phyloP scores from a whole-genome alignment of 139 green algal species.

The Closterium sp. region DNA sequence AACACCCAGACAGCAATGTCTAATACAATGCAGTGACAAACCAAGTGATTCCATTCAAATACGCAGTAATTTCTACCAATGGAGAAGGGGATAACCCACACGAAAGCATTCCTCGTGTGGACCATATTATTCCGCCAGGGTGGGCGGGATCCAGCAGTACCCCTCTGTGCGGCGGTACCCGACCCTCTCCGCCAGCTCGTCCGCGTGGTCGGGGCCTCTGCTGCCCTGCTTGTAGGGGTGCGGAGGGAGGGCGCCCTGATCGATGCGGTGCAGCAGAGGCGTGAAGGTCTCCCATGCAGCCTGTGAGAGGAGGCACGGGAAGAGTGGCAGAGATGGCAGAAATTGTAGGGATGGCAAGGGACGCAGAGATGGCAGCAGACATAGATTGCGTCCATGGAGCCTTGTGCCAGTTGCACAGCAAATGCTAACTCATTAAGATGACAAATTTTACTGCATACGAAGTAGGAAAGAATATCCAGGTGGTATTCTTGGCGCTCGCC shows the following conservation, averaged over 20 bases:
- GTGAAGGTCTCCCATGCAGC: constrained; percentile 94
- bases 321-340: background rate
- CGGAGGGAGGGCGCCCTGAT: constrained; percentile 61
- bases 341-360: no score
- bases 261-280: constrained; percentile 82
- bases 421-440: no score
- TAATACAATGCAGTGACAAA: background rate
- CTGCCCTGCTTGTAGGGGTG: constrained; percentile 58
- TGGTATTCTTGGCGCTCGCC: no score
- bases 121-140: background rate
- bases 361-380: no score
- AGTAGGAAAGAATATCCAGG: no score
- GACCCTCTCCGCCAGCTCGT: constrained; percentile 58
- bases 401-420: background rate
- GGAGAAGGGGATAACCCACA: background rate
- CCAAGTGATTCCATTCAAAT: no score
- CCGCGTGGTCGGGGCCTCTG: constrained; percentile 61
- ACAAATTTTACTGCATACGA: no score
- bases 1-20: no score
- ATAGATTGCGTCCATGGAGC: background rate
- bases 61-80: background rate
- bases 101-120: background rate
- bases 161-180: constrained; percentile 62
- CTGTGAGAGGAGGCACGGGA: constrained; percentile 21
- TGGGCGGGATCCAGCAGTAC: constrained; percentile 61